Evolutionary conservation across 257 asterid genomes (phyloP).

Genomic region (Solanum chiquidenum): DNA sequence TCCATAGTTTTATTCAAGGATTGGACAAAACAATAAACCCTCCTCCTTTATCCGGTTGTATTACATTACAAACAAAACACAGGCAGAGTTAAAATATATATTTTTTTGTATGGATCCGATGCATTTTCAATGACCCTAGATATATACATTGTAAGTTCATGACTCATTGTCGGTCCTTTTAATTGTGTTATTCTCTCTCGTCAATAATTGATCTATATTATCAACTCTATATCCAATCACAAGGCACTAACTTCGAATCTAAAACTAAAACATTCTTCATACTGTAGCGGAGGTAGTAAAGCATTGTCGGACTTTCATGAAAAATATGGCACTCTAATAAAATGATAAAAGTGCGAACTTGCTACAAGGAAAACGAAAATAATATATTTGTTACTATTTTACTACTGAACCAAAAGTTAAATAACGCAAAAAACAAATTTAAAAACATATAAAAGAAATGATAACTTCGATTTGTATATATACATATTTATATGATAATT

Average conservation of each 20-base stretch:
- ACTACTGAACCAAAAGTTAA: too few species aligned
- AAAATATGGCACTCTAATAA: too few species aligned
- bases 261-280: background rate
- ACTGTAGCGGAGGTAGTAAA: background rate
- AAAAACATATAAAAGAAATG: too few species aligned
- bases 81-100: background rate
- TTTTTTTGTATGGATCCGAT: background rate
- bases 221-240: background rate
- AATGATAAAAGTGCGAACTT: too few species aligned
- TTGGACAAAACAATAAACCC: background rate
- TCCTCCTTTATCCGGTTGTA: background rate
- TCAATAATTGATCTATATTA: background rate
- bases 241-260: background rate
- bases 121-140: background rate
- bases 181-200: background rate
- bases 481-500: too few species aligned
- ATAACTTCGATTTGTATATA: too few species aligned
- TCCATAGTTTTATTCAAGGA: too few species aligned
- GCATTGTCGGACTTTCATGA: background rate
- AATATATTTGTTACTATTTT: too few species aligned
- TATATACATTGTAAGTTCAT: background rate
- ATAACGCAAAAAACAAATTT: too few species aligned
- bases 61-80: background rate
- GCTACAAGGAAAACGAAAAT: too few species aligned
- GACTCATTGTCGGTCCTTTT: background rate